These are phyloP conservation scores for Peniophora sp. DNA, from an alignment of 1,284 basidiomycete species.

Conservation along the genomic window DNA sequence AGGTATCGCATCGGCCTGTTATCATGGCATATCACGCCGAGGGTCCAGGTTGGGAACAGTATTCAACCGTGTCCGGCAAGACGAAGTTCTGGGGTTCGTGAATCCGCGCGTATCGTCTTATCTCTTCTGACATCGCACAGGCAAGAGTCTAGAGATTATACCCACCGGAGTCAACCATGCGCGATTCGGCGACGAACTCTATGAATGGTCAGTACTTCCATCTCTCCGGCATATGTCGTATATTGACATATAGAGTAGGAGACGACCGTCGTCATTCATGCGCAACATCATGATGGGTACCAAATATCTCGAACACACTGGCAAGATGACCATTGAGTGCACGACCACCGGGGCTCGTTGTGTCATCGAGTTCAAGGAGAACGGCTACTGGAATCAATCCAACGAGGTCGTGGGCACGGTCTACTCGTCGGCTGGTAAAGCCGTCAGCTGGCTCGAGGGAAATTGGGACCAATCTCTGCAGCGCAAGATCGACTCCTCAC, in stretches of 20 bases:
- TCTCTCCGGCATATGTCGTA: background rate
- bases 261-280: conserved; percentile 82
- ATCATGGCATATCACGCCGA: conserved; percentile 81
- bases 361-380: conserved; percentile 76
- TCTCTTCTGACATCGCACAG: conserved; percentile 28
- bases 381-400: conserved; percentile 72
- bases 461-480: conserved; percentile 79
- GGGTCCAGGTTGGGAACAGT: conserved; percentile 68
- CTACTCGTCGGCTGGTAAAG: conserved; percentile 43
- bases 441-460: conserved; percentile 59
- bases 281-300: conserved; percentile 85
- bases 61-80: conserved; percentile 66
- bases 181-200: conserved; percentile 56
- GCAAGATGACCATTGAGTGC: conserved; percentile 70
- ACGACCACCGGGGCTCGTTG: conserved; percentile 46
- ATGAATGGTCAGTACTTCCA: conserved; percentile 46
- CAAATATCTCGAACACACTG: conserved; percentile 81
- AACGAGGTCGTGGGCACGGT: conserved; percentile 68
- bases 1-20: conserved; percentile 81
- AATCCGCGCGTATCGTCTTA: conserved; percentile 5
- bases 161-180: conserved; percentile 65
- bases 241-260: conserved; percentile 36
- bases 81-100: conserved; percentile 85
- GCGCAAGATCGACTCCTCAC: conserved; percentile 56
- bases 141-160: conserved; percentile 79